Base-by-base conservation (phyloP, 2,329 filamentous ascomycete genomes). In the Diaporthe amygdali region DNA sequence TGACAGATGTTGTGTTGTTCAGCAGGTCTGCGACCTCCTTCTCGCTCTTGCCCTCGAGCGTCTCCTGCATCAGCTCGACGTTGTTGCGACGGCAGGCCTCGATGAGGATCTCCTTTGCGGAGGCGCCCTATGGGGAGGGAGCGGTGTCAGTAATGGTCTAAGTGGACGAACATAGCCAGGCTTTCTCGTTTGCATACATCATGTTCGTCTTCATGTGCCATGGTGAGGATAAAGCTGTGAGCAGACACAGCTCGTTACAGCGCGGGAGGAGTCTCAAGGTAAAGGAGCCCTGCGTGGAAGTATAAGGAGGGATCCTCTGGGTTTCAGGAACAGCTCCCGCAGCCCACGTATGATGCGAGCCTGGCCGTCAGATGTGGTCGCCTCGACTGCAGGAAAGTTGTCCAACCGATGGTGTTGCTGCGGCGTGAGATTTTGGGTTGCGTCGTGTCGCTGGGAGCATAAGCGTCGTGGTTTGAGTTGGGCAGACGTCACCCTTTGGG, bases 61-160 rank as follows among this genome's bases (percentile, higher is more conserved):
- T 88, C 77, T 96, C 92, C 76, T 89, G 84, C 70, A 98, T 90
- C 72, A 98, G 90, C 68, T 96, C 92, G 76, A 91, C 91, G 84
- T 98, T 98, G 88, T 98, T 96, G 79, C 95, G 90, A 73, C 96
- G 94, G 84, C 94, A 97, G 77, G 96, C 94, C 85, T 97, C 96
- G 83, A 98, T 90, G 77, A 98, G 89, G 78, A 94, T 89, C 85
- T 98, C 96, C 81, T 92, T 88, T 56, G 91, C 90, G 72, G 94
- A 94, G 76, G 96, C 96, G 80, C 96, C 96, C 93, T 97, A 77
- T 74, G 69, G 20, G 25, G 25, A 32, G 25, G 41, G 41, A 56
- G 25, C 20, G n/a, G 52, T 25, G 56, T 64, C 54, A 74, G 69
- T 78, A 80, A 78, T 39, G 59, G 63, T 63, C 37, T 41, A 39